phyloP scores from a whole-genome alignment of 805 yeast species.

The Lipomyces mesembrius region DNA sequence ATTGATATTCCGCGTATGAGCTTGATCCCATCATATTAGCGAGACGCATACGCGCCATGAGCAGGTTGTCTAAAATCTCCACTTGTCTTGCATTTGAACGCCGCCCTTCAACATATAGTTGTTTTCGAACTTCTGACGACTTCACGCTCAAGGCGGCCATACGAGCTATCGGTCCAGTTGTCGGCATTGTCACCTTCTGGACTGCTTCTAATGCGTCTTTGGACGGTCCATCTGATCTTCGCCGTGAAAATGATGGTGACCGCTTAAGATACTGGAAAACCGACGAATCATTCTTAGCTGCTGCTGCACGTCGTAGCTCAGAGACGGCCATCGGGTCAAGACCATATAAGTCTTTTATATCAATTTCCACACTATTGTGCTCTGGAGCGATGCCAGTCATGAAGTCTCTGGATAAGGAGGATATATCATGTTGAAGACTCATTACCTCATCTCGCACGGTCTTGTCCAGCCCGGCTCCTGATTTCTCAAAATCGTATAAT shows the following conservation, averaged over 20 bases:
- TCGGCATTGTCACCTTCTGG: conserved; percentile 56
- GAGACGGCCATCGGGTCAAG: conserved; percentile 35
- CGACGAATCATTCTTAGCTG: conserved; percentile 6
- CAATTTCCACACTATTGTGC: conserved; percentile 43
- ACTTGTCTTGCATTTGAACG: conserved; percentile 69
- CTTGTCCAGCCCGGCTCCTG: conserved; percentile 81
- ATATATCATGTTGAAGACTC: conserved; percentile 75
- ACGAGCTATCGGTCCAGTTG: conserved; percentile 58
- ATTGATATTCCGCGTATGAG: conserved; percentile 77
- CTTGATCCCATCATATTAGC: conserved; percentile 73
- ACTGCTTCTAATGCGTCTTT: conserved; percentile 41
- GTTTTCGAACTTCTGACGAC: conserved; percentile 60
- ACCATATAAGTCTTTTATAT: conserved; percentile 43
- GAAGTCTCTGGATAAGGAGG: conserved; percentile 80
- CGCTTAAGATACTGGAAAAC: conserved; percentile 8
- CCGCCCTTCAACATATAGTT: conserved; percentile 77
- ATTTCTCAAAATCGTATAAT: conserved; percentile 82
- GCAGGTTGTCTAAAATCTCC: conserved; percentile 58
- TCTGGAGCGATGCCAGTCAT: conserved; percentile 52
- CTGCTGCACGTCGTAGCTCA: conserved; percentile 20
- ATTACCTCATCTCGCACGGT: conserved; percentile 71
- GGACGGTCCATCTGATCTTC: conserved; percentile 11
- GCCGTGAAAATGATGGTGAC: conserved; percentile 5
- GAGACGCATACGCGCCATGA: conserved; percentile 68
- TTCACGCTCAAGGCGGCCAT: conserved; percentile 64